These are phyloP conservation scores for Spathaspora boniae DNA, from an alignment of 805 yeast genomes.

Conservation along the genomic window DNA sequence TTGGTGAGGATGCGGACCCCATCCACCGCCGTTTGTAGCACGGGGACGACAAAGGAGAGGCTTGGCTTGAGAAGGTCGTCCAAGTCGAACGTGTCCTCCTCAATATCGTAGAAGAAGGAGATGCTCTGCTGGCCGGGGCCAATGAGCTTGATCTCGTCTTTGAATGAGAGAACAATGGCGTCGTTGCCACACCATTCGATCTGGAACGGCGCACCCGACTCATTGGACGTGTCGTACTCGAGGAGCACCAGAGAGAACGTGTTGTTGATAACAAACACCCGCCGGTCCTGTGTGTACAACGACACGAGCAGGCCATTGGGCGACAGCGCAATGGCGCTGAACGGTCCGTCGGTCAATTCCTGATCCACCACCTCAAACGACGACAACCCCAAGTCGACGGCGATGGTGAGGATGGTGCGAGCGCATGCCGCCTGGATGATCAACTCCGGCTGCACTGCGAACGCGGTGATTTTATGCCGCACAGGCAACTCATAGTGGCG, in stretches of 20 bases:
- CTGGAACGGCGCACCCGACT: constrained; percentile 38
- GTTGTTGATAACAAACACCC: constrained; percentile 48
- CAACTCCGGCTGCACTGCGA: constrained; percentile 14
- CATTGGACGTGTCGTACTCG: constrained; percentile 42
- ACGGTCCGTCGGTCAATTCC: constrained; percentile 48
- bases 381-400: constrained; percentile 19
- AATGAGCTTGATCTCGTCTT: constrained; percentile 62
- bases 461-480: constrained; percentile 19
- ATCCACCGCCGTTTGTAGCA: constrained; percentile 55
- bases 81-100: constrained; percentile 24
- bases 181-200: constrained; percentile 86
- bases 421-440: constrained; percentile 24
- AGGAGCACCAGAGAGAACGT: constrained; percentile 43
- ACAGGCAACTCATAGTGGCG: constrained; percentile 37
- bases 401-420: constrained; percentile 23
- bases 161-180: constrained; percentile 61
- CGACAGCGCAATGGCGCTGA: constrained; percentile 39
- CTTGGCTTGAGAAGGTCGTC: constrained; percentile 12
- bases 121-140: constrained; percentile 66
- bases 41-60: constrained; percentile 30
- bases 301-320: constrained; percentile 59
- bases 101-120: constrained; percentile 48
- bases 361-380: constrained; percentile 33
- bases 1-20: constrained; percentile 64
- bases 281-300: constrained; percentile 36